Evolutionary conservation across 805 yeast genomes (phyloP), one percentile per base, ranked within the genome.

Genomic region (Starmerella bombi): DNA sequence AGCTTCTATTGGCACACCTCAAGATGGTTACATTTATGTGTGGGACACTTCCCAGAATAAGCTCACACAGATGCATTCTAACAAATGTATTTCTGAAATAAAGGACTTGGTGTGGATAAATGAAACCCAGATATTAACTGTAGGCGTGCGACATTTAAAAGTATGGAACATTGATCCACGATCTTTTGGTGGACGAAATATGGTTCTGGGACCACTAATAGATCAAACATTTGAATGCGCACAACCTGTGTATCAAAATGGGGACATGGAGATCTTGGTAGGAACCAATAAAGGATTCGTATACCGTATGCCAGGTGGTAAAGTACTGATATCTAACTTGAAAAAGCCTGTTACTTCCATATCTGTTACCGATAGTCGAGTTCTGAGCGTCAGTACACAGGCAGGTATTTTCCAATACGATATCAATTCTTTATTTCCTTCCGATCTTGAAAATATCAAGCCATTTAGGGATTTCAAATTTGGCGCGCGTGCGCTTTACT

Each of bases 11-110:
- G 88, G 88, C 0, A 60, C 71, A n/a, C 61, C 74, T 3, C 76
- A 74, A 49, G 91, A 80, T 54, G 84, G 86, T 1, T 76, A 66
- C 42, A 52, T 80, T 10, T 70, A 73, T 48, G 57, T 80, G 7
- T 80, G 88, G 86, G 63, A 57, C 35, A 52, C 70, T 12, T 32
- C 38, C 7, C 54, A 52, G 9, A 58, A 61, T 0, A 49, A 56
- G 3, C 53, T 63, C 5, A 52, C 53, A 4, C 60, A 73, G 23
- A 54, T 58, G 17, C 72, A 75, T 0, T 69, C 74, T 28, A 79
- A 79, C 57, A 66, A 72, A 50, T 79, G 85, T 53, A 72, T 80
- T 1, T 69, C 80, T 0, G 63, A 66, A 9, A 66, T 80, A 5
- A 65, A 71, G 46, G 73, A 70, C 30, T 51, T 79, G 31, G 37